Conservation (phyloP, 768 basidiomycete species). For the Pulveroboletus sp. region DNA sequence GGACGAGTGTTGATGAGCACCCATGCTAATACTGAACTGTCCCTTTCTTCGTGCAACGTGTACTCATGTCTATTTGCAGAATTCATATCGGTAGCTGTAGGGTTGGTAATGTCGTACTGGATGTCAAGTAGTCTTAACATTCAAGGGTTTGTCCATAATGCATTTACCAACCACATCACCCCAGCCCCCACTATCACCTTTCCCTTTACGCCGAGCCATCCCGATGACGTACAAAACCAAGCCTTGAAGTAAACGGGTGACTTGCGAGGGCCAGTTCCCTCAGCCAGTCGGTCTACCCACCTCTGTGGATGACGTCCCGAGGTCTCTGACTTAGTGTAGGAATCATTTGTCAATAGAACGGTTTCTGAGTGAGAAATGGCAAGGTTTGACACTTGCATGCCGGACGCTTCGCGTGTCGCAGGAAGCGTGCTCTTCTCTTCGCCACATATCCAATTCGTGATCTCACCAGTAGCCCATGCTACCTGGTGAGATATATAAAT, state of each 20-base stretch:
- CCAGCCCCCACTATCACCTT: conserved; percentile 40
- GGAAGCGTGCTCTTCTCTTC: conserved; percentile 25
- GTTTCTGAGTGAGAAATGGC: conserved; percentile 4
- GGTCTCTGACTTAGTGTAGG: conserved; percentile 33
- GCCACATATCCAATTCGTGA: conserved; percentile 61
- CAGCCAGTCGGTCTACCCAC: conserved; percentile 51
- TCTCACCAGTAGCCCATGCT: conserved; percentile 66
- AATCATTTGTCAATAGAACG: conserved; percentile 9
- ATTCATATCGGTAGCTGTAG: neutral
- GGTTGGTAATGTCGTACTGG: neutral
- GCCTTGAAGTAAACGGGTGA: conserved; percentile 25
- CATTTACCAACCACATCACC: conserved; percentile 63
- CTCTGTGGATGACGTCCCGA: conserved; percentile 36
- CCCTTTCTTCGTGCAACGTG: neutral
- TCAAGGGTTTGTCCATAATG: conserved; percentile 51
- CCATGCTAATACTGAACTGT: conserved; percentile 86
- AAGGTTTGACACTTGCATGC: neutral
- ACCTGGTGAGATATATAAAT: conserved; percentile 76
- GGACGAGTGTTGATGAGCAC: conserved; percentile 70
- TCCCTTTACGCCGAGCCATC: conserved; percentile 39
- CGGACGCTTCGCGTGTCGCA: conserved; percentile 12
- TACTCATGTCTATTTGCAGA: conserved; percentile 20
- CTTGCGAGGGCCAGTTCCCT: conserved; percentile 23
- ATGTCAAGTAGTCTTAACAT: conserved; percentile 1
- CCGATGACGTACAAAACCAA: conserved; percentile 31